Percentiles rank a stretch among this genome's conserved stretches.
phyloP scores from a whole-genome alignment of 805 yeast genomes.

The Candida parachauliodes region DNA sequence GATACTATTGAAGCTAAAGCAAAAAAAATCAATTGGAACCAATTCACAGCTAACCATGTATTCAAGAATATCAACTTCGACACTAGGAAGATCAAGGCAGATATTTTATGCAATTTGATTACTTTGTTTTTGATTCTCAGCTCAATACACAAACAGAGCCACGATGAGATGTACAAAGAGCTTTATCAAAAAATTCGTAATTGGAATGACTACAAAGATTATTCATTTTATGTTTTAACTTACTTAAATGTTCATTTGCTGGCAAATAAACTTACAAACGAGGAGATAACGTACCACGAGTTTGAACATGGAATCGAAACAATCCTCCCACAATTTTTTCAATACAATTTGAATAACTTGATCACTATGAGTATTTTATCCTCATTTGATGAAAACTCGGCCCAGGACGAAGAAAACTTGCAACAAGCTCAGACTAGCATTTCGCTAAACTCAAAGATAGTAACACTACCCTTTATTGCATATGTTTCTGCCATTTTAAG shows the following conservation, averaged over 20 bases:
- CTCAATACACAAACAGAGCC: constrained; percentile 23
- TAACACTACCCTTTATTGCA: constrained; percentile 39
- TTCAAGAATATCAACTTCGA: constrained; percentile 44
- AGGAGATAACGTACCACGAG: constrained; percentile 14
- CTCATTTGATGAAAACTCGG: not conserved
- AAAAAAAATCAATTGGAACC: constrained; percentile 23
- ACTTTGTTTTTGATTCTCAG: constrained; percentile 47
- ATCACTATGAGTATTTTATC: constrained; percentile 3
- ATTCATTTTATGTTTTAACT: constrained; percentile 45
- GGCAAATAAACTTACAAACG: constrained; percentile 5
- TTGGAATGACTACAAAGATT: constrained; percentile 42
- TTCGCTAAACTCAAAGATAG: constrained; percentile 19
- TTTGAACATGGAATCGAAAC: constrained; percentile 15
- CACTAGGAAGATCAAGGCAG: constrained; percentile 34
- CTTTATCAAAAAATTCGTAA: constrained; percentile 20
- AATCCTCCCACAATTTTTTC: constrained; percentile 14
- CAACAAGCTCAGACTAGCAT: not conserved
- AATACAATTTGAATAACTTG: constrained; percentile 3
- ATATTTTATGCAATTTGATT: constrained; percentile 40
- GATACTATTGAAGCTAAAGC: constrained; percentile 12
- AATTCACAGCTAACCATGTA: constrained; percentile 21
- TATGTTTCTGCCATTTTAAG: constrained; percentile 32
- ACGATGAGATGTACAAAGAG: constrained; percentile 28
- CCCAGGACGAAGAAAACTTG: not conserved
- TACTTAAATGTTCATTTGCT: constrained; percentile 44